phyloP scores from a whole-genome alignment of 257 asterid genomes.

The Mentha longifolia region DNA sequence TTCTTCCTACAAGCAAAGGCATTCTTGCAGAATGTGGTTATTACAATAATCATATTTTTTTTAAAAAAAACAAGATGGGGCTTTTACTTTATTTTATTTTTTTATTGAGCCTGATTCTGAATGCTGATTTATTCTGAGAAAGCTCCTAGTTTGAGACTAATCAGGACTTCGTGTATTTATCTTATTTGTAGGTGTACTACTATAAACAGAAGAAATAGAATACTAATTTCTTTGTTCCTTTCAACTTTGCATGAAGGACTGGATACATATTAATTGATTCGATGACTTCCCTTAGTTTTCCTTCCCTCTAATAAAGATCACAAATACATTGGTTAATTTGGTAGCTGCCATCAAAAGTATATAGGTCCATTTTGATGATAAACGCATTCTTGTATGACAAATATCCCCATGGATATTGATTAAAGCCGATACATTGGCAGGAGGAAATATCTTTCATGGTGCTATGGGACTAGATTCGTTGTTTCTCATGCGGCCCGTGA shows the following conservation, averaged over 20 bases:
- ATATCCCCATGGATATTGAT: too few species aligned
- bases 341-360: not conserved
- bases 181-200: too few species aligned
- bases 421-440: conserved; percentile 55
- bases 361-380: too few species aligned
- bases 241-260: not conserved
- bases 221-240: too few species aligned
- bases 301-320: not conserved
- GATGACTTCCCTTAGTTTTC: not conserved
- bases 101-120: not conserved
- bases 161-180: too few species aligned
- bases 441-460: too few species aligned
- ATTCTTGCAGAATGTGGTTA: conserved; percentile 2
- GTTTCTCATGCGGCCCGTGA: conserved; percentile 91
- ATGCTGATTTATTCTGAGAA: not conserved
- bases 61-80: conserved; percentile 11
- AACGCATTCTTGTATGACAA: too few species aligned
- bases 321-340: not conserved
- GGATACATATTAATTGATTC: not conserved
- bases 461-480: conserved; percentile 89
- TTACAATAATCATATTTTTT: not conserved
- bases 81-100: too few species aligned
- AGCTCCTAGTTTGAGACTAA: too few species aligned
- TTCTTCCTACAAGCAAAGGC: not conserved
- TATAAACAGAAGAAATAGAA: too few species aligned